Percentiles rank a stretch among this genome's conserved stretches.
phyloP scores from a whole-genome alignment of 108 stramenopile species.

The Cyclotella atomus region DNA sequence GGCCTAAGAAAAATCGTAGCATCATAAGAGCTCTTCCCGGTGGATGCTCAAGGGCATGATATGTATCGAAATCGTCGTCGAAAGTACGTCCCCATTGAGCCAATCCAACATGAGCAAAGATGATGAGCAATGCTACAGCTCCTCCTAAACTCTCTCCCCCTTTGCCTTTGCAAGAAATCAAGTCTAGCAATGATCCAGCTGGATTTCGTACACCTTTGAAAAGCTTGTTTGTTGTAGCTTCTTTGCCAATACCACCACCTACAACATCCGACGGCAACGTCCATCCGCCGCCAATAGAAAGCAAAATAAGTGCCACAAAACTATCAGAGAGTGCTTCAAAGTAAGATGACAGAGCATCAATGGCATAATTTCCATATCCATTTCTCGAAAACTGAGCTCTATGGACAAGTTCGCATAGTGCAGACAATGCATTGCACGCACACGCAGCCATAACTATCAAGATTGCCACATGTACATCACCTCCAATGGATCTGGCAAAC shows the following conservation, averaged over 20 bases:
- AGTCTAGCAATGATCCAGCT: conserved; percentile 49
- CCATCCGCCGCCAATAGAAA: conserved; percentile 84
- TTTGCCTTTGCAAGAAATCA: conserved; percentile 48
- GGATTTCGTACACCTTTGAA: conserved; percentile 67
- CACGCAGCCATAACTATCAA: conserved; percentile 73
- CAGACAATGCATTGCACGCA: conserved; percentile 55
- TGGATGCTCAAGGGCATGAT: conserved; percentile 82
- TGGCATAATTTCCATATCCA: conserved; percentile 72
- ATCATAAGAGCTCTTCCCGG: conserved; percentile 81
- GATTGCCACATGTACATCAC: conserved; percentile 74
- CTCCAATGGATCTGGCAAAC: conserved; percentile 47
- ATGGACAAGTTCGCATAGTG: conserved; percentile 77
- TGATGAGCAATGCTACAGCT: conserved; percentile 47
- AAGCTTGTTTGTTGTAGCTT: conserved; percentile 43
- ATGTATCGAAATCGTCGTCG: conserved; percentile 89
- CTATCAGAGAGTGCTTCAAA: conserved; percentile 85
- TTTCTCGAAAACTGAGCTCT: conserved; percentile 58
- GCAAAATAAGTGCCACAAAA: conserved; percentile 66
- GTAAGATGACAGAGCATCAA: conserved; percentile 76
- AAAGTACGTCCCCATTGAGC: conserved; percentile 86
- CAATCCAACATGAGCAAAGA: conserved; percentile 59
- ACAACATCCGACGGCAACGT: conserved; percentile 80
- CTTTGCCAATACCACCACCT: conserved; percentile 34
- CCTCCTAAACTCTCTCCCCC: conserved; percentile 42
- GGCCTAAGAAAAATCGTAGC: conserved; percentile 66